Evolutionary conservation across 805 yeast species (phyloP).

Genomic region (Yamadazyma phyllophila): DNA sequence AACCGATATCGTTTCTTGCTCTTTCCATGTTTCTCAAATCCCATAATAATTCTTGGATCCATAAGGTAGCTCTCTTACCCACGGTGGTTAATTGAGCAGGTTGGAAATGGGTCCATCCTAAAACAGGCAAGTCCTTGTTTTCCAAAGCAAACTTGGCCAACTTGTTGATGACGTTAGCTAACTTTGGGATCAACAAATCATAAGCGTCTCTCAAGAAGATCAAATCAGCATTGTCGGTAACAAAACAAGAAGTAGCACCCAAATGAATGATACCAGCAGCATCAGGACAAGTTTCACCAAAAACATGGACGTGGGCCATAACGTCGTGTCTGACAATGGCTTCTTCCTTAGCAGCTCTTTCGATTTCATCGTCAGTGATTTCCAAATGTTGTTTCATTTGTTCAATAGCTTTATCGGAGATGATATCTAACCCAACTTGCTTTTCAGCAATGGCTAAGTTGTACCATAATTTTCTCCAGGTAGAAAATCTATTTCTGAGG

Average conservation of each 20-base stretch:
- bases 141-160: slow-evolving; percentile 82
- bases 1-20: slow-evolving; percentile 94
- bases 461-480: slow-evolving; percentile 98
- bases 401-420: slow-evolving; percentile 87
- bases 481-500: slow-evolving; percentile 87
- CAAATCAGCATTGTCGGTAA: slow-evolving; percentile 96
- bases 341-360: slow-evolving; percentile 85
- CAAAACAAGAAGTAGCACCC: slow-evolving; percentile 98
- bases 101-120: slow-evolving; percentile 99
- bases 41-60: slow-evolving; percentile 98
- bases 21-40: slow-evolving; percentile 93
- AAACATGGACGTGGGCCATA: slow-evolving; percentile 98
- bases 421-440: slow-evolving; percentile 79
- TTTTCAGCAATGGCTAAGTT: slow-evolving; percentile 94
- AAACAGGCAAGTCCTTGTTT: slow-evolving; percentile 92
- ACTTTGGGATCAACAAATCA: slow-evolving; percentile 88
- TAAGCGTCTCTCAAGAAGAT: slow-evolving; percentile 95
- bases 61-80: slow-evolving; percentile 95
- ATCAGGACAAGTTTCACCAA: slow-evolving; percentile 87
- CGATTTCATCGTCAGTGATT: slow-evolving; percentile 92
- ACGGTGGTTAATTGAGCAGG: slow-evolving; percentile 99
- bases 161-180: slow-evolving; percentile 93
- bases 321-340: slow-evolving; percentile 98
- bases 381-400: slow-evolving; percentile 76
- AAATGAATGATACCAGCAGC: slow-evolving; percentile 98